These are phyloP conservation scores for Suillus discolor DNA, from an alignment of 768 basidiomycete genomes.

Conservation along the genomic window DNA sequence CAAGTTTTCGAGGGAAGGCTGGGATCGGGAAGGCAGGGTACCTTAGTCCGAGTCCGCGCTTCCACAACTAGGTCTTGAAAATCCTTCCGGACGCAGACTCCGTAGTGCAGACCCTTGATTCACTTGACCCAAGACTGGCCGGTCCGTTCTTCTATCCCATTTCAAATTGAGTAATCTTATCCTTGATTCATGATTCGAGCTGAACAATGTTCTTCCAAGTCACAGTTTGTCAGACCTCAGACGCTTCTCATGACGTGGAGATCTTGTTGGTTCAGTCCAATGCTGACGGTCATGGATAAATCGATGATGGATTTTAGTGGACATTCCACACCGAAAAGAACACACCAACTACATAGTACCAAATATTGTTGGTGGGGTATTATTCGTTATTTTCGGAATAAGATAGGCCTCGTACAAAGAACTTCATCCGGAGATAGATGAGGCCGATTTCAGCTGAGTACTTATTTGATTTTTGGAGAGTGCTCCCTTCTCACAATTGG, in stretches of 20 bases:
- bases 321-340: too few species aligned
- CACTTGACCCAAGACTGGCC: not conserved
- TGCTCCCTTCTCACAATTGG: too few species aligned
- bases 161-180: not conserved
- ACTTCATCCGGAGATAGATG: too few species aligned
- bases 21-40: not conserved
- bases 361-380: too few species aligned
- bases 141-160: not conserved
- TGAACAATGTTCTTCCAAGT: not conserved
- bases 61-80: not conserved
- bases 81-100: not conserved
- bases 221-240: not conserved
- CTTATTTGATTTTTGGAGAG: too few species aligned
- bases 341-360: too few species aligned
- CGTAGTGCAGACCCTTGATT: not conserved
- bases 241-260: too few species aligned
- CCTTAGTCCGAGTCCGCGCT: not conserved
- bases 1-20: not conserved
- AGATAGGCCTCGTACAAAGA: too few species aligned
- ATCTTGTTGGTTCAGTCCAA: not conserved
- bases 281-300: too few species aligned
- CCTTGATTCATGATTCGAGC: not conserved
- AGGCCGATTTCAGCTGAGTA: too few species aligned
- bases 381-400: too few species aligned
- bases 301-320: too few species aligned